Evolutionary conservation across 352 stramenopile genomes (phyloP).

Genomic region (Globisporangium middletonii): DNA sequence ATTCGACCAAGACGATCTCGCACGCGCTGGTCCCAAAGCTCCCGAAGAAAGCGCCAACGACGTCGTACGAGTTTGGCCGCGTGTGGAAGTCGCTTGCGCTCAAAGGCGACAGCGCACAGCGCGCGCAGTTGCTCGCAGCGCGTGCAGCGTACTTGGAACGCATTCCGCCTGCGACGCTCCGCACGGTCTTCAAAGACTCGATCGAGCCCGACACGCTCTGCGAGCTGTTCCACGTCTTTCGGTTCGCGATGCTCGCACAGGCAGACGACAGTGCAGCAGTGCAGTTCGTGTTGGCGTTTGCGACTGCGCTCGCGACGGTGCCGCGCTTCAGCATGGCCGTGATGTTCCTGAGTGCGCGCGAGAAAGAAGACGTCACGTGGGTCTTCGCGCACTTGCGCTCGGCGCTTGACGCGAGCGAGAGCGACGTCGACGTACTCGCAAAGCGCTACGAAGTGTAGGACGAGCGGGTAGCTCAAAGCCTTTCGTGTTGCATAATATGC

Average conservation of each 20-base stretch:
- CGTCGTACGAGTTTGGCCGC: constrained; percentile 74
- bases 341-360: constrained; percentile 64
- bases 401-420: constrained; percentile 5
- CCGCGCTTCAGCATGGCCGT: constrained; percentile 74
- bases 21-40: constrained; percentile 35
- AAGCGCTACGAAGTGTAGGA: constrained; percentile 36
- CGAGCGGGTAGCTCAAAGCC: too few relatives aligned
- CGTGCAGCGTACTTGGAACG: constrained; percentile 45
- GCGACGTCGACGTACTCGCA: constrained; percentile 23
- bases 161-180: constrained; percentile 27
- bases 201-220: constrained; percentile 76
- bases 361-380: constrained; percentile 55
- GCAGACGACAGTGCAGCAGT: background rate
- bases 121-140: constrained; percentile 24
- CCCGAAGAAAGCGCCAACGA: constrained; percentile 54
- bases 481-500: too few relatives aligned
- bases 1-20: background rate
- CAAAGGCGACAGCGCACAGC: constrained; percentile 28
- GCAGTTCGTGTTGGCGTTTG: constrained; percentile 32
- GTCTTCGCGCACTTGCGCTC: constrained; percentile 28
- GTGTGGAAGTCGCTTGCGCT: constrained; percentile 70
- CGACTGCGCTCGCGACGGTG: constrained; percentile 34
- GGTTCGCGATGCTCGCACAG: constrained; percentile 14
- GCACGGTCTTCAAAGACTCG: constrained; percentile 57
- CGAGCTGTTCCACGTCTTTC: constrained; percentile 54